A percentile compares a stretch with the other conserved stretches of the same genome.
Evolutionary conservation across 2,329 filamentous ascomycete genomes (phyloP).

Genomic region (Paecilomyces fulvus): DNA sequence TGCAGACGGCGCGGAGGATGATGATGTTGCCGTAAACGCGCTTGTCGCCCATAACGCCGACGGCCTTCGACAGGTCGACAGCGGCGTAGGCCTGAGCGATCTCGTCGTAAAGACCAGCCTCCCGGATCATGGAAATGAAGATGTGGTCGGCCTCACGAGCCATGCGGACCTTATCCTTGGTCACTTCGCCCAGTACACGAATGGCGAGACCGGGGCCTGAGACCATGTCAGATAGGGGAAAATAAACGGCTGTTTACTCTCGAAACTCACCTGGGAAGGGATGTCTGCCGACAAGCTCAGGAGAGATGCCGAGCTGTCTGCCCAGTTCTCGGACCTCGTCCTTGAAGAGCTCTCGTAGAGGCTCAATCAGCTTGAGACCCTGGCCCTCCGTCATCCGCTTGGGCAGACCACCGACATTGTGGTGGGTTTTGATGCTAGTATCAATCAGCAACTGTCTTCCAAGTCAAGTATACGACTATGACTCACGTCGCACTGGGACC

Average conservation of each 20-base stretch:
- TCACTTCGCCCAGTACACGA: constrained; percentile 77
- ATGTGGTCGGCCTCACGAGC: constrained; percentile 44
- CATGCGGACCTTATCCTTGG: constrained; percentile 67
- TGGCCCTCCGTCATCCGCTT: constrained; percentile 42
- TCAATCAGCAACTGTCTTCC: constrained; percentile 1
- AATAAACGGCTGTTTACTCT: too few species aligned
- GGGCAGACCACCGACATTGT: constrained; percentile 60
- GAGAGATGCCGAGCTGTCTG: constrained; percentile 59
- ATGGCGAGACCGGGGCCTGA: constrained; percentile 33
- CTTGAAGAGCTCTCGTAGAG: constrained; percentile 69
- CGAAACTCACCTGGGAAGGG: constrained; percentile 46
- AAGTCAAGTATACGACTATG: constrained; percentile 18
- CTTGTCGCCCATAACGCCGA: constrained; percentile 55
- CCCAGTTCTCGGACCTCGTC: constrained; percentile 69
- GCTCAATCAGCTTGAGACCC: constrained; percentile 11
- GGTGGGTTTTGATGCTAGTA: constrained; percentile 55
- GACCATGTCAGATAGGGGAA: too few species aligned
- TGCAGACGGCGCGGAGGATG: constrained; percentile 53
- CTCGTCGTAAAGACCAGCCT: constrained; percentile 42
- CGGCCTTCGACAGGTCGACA: constrained; percentile 56
- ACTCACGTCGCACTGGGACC: constrained; percentile 54
- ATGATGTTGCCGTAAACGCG: constrained; percentile 56
- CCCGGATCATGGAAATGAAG: constrained; percentile 38
- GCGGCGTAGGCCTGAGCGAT: constrained; percentile 64
- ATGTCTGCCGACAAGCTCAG: constrained; percentile 70